Evolutionary conservation across 2,329 filamentous ascomycete species (phyloP).

Genomic region (Pseudocercospora ulei): DNA sequence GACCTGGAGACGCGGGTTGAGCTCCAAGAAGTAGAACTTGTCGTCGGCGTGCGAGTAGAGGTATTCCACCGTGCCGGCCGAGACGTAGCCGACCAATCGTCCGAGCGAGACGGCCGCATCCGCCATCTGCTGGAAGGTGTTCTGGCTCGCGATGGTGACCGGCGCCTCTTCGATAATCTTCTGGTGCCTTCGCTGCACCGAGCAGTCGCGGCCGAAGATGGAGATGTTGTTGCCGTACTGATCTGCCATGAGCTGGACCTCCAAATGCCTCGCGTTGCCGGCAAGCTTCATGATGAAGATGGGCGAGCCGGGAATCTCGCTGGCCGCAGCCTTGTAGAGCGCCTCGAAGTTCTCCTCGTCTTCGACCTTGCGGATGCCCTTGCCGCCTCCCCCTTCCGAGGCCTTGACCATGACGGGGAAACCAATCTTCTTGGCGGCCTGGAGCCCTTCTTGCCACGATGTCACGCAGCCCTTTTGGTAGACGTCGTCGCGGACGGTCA

Average conservation of each 20-base stretch:
- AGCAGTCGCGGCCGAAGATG: constrained; percentile 95
- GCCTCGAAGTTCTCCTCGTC: constrained; percentile 72
- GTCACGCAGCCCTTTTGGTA: constrained; percentile 87
- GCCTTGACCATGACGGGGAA: constrained; percentile 99
- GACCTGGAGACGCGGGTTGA: constrained; percentile 98
- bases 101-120: constrained; percentile 89
- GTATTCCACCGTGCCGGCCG: constrained; percentile 96
- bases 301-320: constrained; percentile 93
- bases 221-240: constrained; percentile 99
- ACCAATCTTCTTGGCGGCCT: constrained; percentile 78
- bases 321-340: constrained; percentile 90
- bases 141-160: constrained; percentile 82
- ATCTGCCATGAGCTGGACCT: constrained; percentile 93
- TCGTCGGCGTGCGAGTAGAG: constrained; percentile 95
- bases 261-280: constrained; percentile 88
- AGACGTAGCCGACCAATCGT: constrained; percentile 92
- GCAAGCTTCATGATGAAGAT: constrained; percentile 99
- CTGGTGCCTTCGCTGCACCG: constrained; percentile 94
- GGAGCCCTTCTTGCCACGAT: constrained; percentile 80
- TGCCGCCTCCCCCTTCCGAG: constrained; percentile 97
- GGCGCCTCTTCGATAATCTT: constrained; percentile 99
- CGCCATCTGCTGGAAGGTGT: constrained; percentile 94
- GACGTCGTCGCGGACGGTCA: constrained; percentile 75
- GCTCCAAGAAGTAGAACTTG: constrained; percentile 98
- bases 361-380: constrained; percentile 94